Evolutionary conservation across 306 rosid genomes (phyloP), one percentile per base, ranked within the genome.

Genomic region (Arachis stenosperma): DNA sequence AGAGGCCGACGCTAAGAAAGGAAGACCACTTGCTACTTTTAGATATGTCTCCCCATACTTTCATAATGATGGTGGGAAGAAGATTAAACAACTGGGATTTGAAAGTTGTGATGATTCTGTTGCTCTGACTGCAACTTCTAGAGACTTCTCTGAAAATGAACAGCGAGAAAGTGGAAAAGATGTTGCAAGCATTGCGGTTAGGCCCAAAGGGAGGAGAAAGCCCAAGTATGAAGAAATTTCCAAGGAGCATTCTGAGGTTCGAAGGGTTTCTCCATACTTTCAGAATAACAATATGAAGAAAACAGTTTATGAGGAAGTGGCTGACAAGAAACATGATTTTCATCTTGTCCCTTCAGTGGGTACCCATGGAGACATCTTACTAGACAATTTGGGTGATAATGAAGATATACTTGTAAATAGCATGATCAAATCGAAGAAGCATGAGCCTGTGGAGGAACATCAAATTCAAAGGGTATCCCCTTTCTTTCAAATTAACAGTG

Each of bases 221-320:
- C 2, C 14, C 3, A 6, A 7, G 47, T 14, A 67, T 36, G 33
- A 50, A 9, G 14, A 14, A 40, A 53, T 2, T 37, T 9, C 13
- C 5, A 12, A 71, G 27, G 51, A 43, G 41, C 5, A 2, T 7
- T 27, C 5, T 46, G 33, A 54, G 14, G 66, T 43, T 75, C 48
- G 5, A 22, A 65, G 43, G 67, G 80, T 75, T 67, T 76, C 75
- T 6, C 64, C 70, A 37, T 59, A 48, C 44, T 59, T 67, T 46
- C 61, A 46, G 54, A 75, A 62, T 40, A 22, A 76, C 46, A 22
- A 9, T 40, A 46, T 39, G 46, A 54, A 69, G 44, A 48, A 77
- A 17, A 14, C 29, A 42, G 37, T 59, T 39, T 9, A 7, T 37
- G 10, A 22, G 43, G 37, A 12, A 6, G 27, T 7, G 7, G 8